Percentiles rank a stretch among this genome's conserved stretches.
Conservation (phyloP, 495 filamentous ascomycete genomes). For the Pyrenula aspistea region DNA sequence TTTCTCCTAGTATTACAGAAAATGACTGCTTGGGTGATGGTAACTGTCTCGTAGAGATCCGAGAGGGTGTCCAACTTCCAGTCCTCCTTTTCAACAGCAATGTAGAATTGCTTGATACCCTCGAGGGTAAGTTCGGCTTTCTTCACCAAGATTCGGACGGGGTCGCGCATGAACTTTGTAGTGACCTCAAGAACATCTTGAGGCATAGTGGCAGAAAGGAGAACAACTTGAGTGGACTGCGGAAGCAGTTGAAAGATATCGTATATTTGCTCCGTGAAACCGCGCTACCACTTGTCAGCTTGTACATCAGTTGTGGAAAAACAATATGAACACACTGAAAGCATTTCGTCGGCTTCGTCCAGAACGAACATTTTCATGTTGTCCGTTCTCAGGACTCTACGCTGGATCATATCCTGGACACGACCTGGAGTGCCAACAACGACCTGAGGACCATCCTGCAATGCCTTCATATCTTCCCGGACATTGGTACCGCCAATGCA, state of each 20-base stretch:
- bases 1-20: conserved; percentile 99
- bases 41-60: conserved; percentile 97
- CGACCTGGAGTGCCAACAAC: conserved; percentile 93
- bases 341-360: conserved; percentile 88
- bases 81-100: conserved; percentile 98
- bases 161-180: conserved; percentile 99
- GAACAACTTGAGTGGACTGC: conserved; percentile 91
- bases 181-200: conserved; percentile 99
- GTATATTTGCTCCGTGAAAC: conserved; percentile 99
- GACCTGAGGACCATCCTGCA: conserved; percentile 93
- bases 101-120: conserved; percentile 98
- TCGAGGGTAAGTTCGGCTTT: conserved; percentile 97
- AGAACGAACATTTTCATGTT: conserved; percentile 99
- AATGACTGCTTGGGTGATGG: conserved; percentile 98
- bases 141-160: conserved; percentile 97
- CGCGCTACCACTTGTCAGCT: conserved; percentile 52
- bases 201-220: conserved; percentile 92
- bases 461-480: conserved; percentile 91
- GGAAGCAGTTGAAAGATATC: conserved; percentile 96
- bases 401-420: conserved; percentile 98
- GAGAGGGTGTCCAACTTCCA: conserved; percentile 99
- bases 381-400: conserved; percentile 82
- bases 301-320: not conserved
- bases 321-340: conserved; percentile 11
- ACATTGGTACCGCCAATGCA: conserved; percentile 98